Evolutionary conservation across 1,284 basidiomycete species (phyloP).

Genomic region (Malassezia sp.): DNA sequence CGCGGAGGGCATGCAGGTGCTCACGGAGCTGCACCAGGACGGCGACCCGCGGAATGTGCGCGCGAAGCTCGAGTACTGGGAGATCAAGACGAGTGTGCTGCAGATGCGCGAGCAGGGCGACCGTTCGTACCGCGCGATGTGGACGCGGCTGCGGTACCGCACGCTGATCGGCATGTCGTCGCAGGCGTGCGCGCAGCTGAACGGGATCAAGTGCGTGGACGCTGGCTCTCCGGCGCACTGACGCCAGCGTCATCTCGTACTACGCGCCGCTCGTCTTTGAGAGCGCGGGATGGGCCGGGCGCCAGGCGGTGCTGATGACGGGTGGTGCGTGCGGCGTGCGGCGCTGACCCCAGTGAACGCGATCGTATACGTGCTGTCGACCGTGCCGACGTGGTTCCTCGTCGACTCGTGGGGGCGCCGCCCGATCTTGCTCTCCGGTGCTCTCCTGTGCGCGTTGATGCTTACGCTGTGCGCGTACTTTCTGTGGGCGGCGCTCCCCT

Average conservation of each 20-base stretch:
- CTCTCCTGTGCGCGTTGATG: slow-evolving; percentile 62
- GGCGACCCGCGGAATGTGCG: slow-evolving; percentile 60
- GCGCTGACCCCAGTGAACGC: too few species aligned
- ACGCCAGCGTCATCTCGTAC: slow-evolving; percentile 85
- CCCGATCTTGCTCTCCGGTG: slow-evolving; percentile 78
- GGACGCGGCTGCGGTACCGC: slow-evolving; percentile 73
- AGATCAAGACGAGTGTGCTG: slow-evolving; percentile 69
- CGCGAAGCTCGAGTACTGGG: slow-evolving; percentile 74
- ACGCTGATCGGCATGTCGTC: slow-evolving; percentile 94
- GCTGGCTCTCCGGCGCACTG: too few species aligned
- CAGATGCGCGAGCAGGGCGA: slow-evolving; percentile 52
- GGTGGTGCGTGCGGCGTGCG: too few species aligned
- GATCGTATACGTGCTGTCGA: slow-evolving; percentile 57
- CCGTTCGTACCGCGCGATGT: slow-evolving; percentile 71
- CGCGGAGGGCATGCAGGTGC: slow-evolving; percentile 70
- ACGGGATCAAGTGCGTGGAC: slow-evolving; percentile 46
- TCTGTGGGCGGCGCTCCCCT: slow-evolving; percentile 69
- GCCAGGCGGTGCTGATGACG: slow-evolving; percentile 91
- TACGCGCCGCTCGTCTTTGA: slow-evolving; percentile 55
- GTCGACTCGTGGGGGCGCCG: slow-evolving; percentile 85
- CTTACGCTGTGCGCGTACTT: slow-evolving; percentile 74
- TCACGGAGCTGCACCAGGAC: slow-evolving; percentile 77
- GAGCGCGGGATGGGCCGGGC: slow-evolving; percentile 90
- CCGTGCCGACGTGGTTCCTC: slow-evolving; percentile 68
- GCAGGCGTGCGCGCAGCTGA: slow-evolving; percentile 84